Evolutionary conservation across 2,329 filamentous ascomycete species (phyloP), one percentile per base, ranked within the genome.

Genomic region (Ophiostoma australiae): DNA sequence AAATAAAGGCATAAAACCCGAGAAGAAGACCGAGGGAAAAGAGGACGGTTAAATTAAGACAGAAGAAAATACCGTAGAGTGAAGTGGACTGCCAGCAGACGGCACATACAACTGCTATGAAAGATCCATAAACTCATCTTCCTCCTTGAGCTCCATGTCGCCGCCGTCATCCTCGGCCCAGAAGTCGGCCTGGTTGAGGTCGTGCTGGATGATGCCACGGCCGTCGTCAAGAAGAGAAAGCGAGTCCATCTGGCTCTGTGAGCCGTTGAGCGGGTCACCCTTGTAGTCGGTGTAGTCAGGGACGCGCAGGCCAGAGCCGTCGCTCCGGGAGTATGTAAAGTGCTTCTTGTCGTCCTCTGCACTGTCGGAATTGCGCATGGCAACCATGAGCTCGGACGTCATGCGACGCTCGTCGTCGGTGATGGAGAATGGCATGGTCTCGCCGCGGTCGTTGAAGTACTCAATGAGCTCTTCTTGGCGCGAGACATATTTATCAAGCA

Each of bases 341-440:
- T 71, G 72, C 61, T 71, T 74, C 65, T 75, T 72, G 58, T 75
- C 74, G 33, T 72, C 73, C 20, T 74, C 73, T 8, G 73, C 74
- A 10, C 85, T 89, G 44, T 85, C 85, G 74, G 93, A 95, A 84
- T 91, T 94, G 78, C 90, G 85, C 77, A 97, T 87, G 23, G 94
- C 91, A 76, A 97, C 92, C 78, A 93, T 86, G 67, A 98, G 87
- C 80, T 99, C 95, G 1, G 91, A 93, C 74, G 94, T 92, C 95
- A 99, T 98, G 61, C 95, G 91, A 79, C 90, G 90, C 83, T 98
- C 94, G 70, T 98, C 95, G 74, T 99, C 95, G 1, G 90, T 93
- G 74, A 91, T 84, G 76, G 93, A 90, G 76, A 95, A 94, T 0
- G 93, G 92, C 80, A 92, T 91, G 17, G 85, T 85, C 10, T 90